Percentiles rank a stretch among this genome's conserved stretches.
These are phyloP conservation scores for Barnettozyma wickerhamii DNA, from an alignment of 805 yeast species.

Conservation along the genomic window DNA sequence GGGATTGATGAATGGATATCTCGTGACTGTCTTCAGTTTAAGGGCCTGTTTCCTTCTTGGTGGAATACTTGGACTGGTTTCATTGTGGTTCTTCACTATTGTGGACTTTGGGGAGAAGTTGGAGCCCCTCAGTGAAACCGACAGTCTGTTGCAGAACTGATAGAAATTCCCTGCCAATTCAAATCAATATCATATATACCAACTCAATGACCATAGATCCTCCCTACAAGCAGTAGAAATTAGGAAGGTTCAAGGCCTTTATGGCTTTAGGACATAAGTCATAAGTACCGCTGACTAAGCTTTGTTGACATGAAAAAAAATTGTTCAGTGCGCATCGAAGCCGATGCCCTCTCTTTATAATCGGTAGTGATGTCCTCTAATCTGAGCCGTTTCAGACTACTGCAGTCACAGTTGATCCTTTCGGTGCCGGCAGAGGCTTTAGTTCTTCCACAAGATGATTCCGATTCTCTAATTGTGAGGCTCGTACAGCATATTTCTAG, in stretches of 20 bases:
- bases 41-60: not conserved
- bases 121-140: no score
- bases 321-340: no score
- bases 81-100: not conserved
- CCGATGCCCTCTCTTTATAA: no score
- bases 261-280: no score
- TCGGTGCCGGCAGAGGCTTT: not conserved
- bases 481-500: conserved; percentile 13
- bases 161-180: no score
- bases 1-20: not conserved
- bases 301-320: no score
- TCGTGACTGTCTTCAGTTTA: not conserved
- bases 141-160: no score
- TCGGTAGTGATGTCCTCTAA: not conserved
- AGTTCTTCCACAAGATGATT: not conserved
- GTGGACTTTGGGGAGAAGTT: not conserved
- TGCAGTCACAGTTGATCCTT: not conserved
- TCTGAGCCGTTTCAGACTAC: not conserved
- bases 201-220: no score
- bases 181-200: no score
- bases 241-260: no score
- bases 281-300: no score
- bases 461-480: conserved; percentile 11
- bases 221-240: no score
- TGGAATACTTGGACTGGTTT: not conserved